A percentile compares a stretch with the other conserved stretches of the same genome.
Conservation (phyloP, 2,329 filamentous ascomycete species). For the Cladosporium colombiae region DNA sequence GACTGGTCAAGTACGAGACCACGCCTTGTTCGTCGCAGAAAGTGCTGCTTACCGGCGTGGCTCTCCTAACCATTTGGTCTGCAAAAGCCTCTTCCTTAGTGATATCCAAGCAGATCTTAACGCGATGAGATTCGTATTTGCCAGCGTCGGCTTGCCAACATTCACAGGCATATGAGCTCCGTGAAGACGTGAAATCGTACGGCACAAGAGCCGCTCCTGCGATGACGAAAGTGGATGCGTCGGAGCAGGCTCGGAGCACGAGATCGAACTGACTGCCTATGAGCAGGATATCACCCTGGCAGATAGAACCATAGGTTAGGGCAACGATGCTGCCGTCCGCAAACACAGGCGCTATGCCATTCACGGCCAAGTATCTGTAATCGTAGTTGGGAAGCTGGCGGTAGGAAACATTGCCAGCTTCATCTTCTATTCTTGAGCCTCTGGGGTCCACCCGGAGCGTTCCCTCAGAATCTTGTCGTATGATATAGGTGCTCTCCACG, state of each 20-base stretch:
- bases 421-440: not conserved
- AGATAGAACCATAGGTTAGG: not conserved
- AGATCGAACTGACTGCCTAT: not conserved
- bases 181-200: fast-evolving
- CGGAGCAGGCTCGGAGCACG: not conserved
- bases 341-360: not conserved
- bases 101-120: not conserved
- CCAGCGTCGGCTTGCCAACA: not conserved
- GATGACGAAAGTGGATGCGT: not conserved
- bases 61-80: too few species aligned
- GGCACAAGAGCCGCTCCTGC: not conserved
- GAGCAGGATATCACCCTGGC: not conserved
- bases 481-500: not conserved
- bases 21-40: not conserved
- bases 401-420: too few species aligned
- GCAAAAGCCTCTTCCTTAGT: not conserved
- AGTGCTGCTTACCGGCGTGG: too few species aligned
- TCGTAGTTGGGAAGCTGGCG: not conserved
- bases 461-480: not conserved
- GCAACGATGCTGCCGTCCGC: not conserved
- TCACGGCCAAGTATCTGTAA: not conserved
- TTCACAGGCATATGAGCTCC: not conserved
- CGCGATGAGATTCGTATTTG: fast-evolving
- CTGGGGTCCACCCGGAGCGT: not conserved
- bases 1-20: not conserved